Evolutionary conservation across 2,329 filamentous ascomycete species (phyloP), one percentile per base, ranked within the genome.

Genomic region (Trichoderma arundinaceum): DNA sequence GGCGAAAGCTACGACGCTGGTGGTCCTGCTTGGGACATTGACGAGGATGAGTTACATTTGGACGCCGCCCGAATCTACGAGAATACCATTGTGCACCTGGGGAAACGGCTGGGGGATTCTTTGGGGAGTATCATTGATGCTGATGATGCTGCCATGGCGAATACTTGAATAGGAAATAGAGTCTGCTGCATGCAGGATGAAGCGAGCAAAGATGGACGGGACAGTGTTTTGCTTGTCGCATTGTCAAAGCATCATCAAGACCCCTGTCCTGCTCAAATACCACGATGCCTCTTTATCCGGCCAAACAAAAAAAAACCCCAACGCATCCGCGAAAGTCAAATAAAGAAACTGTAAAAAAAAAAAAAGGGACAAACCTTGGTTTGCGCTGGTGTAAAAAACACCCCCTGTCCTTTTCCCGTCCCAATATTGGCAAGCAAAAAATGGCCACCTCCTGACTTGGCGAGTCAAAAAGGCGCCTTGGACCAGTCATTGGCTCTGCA

Each of bases 21-120:
- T 2, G 56, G 52, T 9, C 19, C 61, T n/a, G 52, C 43, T 4
- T 75, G 72, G 73, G 79, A 83, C 41, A 78, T 80, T 3, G 80
- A 82, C 6, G 80, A 81, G 57, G 81, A 83, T 15, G 81, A 83
- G 39, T 73, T 87, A 70, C 84, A 91, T 69, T 87, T 94, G 83
- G 88, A 90, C 69, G 86, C 91, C 57, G 91, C 88, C 0, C 84
- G 84, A 68, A 88, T 96, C 1, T 97, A 95, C 77, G 91, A 95
- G 75, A 85, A 85, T 71, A 95, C 92, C 0, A 86, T 96, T 69
- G 84, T 92, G 44, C 84, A 91, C 73, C 77, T 96, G 13, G 92
- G 90, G 0, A 88, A 90, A 72, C 82, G 85, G 10, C 77, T 95
- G 33, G 88, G 85, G 13, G 80, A 80, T 52, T 65, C 72, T 5